A percentile compares a stretch with the other conserved stretches of the same genome.
Conservation (phyloP, 768 basidiomycete species). For the Sarcodon aspratus region DNA sequence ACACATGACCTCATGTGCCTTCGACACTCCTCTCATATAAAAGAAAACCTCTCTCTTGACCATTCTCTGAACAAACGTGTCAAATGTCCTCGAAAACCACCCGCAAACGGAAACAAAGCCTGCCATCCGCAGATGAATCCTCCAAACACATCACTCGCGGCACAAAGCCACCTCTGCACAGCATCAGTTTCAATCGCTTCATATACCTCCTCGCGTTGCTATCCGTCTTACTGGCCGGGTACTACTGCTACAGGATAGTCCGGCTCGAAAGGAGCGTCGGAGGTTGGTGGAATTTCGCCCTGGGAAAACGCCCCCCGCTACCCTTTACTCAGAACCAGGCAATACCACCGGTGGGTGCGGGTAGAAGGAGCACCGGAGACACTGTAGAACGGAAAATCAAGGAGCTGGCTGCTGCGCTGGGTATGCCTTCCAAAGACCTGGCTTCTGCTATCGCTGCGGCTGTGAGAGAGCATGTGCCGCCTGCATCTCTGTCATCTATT, state of each 20-base stretch:
- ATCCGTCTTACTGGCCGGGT: constrained; percentile 30
- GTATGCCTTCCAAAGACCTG: constrained; percentile 47
- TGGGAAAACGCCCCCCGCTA: constrained; percentile 25
- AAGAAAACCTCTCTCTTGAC: too few species aligned
- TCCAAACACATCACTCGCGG: too few species aligned
- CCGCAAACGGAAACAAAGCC: too few species aligned
- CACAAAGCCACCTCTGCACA: constrained; percentile 26
- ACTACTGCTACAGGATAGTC: constrained; percentile 38
- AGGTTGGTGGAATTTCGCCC: constrained; percentile 49
- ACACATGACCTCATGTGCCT: too few species aligned
- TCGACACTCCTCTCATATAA: too few species aligned
- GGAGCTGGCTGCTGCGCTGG: constrained; percentile 49
- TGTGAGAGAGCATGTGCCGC: constrained; percentile 46
- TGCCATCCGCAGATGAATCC: too few species aligned
- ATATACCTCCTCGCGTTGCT: constrained; percentile 35
- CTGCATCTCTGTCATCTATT: constrained; percentile 46
- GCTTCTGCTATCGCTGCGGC: constrained; percentile 54
- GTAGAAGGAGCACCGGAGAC: not conserved
- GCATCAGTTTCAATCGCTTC: constrained; percentile 33
- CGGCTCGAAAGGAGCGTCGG: constrained; percentile 42
- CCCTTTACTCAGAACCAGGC: constrained; percentile 1
- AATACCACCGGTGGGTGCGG: constrained; percentile 3
- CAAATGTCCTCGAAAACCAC: too few species aligned
- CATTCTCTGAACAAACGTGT: too few species aligned
- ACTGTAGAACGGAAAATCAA: constrained; percentile 46